phyloP scores from a whole-genome alignment of 2,329 filamentous ascomycete genomes.

The Emergomyces pasteurianus region DNA sequence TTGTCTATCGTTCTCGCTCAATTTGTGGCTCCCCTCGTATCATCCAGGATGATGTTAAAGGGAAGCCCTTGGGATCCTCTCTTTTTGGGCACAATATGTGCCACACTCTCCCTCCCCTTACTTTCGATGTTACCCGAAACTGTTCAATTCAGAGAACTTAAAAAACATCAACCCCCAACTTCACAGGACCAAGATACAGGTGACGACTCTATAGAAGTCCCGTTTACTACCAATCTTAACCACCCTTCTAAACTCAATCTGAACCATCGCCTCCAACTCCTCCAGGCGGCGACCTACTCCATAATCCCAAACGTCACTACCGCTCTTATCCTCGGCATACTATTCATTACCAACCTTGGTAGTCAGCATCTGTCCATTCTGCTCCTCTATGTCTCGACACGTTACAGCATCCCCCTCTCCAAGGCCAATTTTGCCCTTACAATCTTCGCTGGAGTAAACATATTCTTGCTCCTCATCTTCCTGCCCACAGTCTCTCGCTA shows the following conservation, averaged over 20 bases:
- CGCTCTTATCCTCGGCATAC: slow-evolving; percentile 34
- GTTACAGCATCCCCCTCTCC: slow-evolving; percentile 38
- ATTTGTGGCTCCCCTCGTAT: slow-evolving; percentile 26
- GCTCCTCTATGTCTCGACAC: slow-evolving; percentile 41
- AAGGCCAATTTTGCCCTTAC: slow-evolving; percentile 33
- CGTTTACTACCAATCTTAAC: not conserved
- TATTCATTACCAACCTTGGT: slow-evolving; percentile 38
- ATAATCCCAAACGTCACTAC: slow-evolving; percentile 30
- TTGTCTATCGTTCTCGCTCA: slow-evolving; percentile 30
- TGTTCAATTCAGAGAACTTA: slow-evolving; percentile 15
- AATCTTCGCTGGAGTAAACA: slow-evolving; percentile 36
- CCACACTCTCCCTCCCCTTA: slow-evolving; percentile 22
- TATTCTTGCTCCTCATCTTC: slow-evolving; percentile 36
- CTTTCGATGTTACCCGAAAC: slow-evolving; percentile 29
- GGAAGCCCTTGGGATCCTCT: slow-evolving; percentile 30
- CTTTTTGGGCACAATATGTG: slow-evolving; percentile 23
- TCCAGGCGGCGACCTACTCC: slow-evolving; percentile 15
- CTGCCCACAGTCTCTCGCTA: slow-evolving; percentile 32
- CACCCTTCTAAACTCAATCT: not conserved
- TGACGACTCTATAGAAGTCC: not conserved
- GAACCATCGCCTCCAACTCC: not conserved
- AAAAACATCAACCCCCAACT: not conserved
- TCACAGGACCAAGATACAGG: not conserved
- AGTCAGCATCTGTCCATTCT: slow-evolving; percentile 37
- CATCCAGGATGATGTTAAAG: slow-evolving; percentile 29